phyloP scores from a whole-genome alignment of 345 rosid species.

The Adansonia digitata region DNA sequence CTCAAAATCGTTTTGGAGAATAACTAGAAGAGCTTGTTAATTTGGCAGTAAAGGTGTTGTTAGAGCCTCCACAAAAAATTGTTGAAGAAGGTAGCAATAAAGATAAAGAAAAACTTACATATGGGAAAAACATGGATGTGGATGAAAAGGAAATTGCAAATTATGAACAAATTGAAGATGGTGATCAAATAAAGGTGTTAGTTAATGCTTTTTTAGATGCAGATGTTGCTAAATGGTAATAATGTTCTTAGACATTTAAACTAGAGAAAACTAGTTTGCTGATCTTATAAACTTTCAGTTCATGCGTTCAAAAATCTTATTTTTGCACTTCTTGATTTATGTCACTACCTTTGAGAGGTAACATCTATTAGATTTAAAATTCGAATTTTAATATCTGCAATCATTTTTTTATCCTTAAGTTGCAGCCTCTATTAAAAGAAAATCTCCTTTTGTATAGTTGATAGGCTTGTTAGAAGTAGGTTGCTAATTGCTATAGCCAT shows the following conservation, averaged over 20 bases:
- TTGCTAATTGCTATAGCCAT: background rate
- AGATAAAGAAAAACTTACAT: background rate
- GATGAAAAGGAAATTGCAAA: background rate
- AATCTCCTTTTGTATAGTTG: too few species aligned
- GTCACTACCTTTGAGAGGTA: too few species aligned
- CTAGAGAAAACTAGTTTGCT: background rate
- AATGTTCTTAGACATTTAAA: background rate
- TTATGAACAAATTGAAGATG: background rate
- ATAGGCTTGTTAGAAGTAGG: background rate
- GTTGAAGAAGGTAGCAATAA: slow-evolving; percentile 4
- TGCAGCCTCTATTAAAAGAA: too few species aligned
- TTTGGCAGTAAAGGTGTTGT: slow-evolving; percentile 22
- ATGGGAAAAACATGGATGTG: background rate
- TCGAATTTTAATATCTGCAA: too few species aligned
- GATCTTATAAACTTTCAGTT: background rate
- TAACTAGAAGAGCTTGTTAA: slow-evolving; percentile 29
- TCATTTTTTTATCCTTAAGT: too few species aligned
- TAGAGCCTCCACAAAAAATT: slow-evolving; percentile 8
- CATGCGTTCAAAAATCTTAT: background rate
- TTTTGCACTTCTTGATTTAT: too few species aligned
- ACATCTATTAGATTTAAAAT: too few species aligned
- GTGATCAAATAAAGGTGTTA: background rate
- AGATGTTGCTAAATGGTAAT: background rate
- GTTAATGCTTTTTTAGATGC: slow-evolving; percentile 2
- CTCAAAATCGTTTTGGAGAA: slow-evolving; percentile 27